Percentiles rank a stretch among this genome's conserved stretches.
Conservation (phyloP, 495 filamentous ascomycete genomes). For the Glutinoglossum americanum region DNA sequence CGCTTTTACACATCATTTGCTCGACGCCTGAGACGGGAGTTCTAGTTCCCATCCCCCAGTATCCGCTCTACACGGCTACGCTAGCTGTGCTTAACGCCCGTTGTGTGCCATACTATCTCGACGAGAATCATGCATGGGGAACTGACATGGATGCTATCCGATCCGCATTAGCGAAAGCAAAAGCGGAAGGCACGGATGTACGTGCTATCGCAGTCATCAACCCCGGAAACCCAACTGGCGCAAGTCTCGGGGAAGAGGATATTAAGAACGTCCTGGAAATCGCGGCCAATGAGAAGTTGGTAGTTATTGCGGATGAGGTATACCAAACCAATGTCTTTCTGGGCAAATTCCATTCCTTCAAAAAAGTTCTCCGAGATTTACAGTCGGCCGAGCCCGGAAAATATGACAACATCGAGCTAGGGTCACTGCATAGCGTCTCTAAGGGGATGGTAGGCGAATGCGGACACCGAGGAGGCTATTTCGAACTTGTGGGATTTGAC, state of each 20-base stretch:
- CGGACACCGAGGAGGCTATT: slow-evolving; percentile 91
- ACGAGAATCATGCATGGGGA: slow-evolving; percentile 69
- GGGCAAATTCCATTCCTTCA: slow-evolving; percentile 87
- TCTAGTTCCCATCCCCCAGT: slow-evolving; percentile 90
- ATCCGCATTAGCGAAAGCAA: slow-evolving; percentile 45
- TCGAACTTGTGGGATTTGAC: slow-evolving; percentile 81
- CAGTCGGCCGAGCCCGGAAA: slow-evolving; percentile 51
- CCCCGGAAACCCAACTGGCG: slow-evolving; percentile 92
- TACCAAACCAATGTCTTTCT: slow-evolving; percentile 98
- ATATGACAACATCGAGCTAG: slow-evolving; percentile 74
- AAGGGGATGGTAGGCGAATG: slow-evolving; percentile 10
- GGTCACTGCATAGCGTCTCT: slow-evolving; percentile 25
- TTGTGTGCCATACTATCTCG: slow-evolving; percentile 80
- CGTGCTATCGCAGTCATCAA: slow-evolving; percentile 93
- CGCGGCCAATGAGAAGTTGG: slow-evolving; percentile 66
- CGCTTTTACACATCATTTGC: slow-evolving; percentile 77
- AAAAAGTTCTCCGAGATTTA: slow-evolving; percentile 63
- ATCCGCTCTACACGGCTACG: slow-evolving; percentile 92
- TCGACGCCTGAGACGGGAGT: slow-evolving; percentile 57
- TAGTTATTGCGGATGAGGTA: slow-evolving; percentile 87
- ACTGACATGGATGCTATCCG: slow-evolving; percentile 64
- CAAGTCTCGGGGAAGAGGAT: slow-evolving; percentile 53
- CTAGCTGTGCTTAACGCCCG: slow-evolving; percentile 65
- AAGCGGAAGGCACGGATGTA: slow-evolving; percentile 55
- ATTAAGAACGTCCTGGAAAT: slow-evolving; percentile 65